Conservation (phyloP, 768 basidiomycete genomes). For the Chalciporus pseudorubinellus region DNA sequence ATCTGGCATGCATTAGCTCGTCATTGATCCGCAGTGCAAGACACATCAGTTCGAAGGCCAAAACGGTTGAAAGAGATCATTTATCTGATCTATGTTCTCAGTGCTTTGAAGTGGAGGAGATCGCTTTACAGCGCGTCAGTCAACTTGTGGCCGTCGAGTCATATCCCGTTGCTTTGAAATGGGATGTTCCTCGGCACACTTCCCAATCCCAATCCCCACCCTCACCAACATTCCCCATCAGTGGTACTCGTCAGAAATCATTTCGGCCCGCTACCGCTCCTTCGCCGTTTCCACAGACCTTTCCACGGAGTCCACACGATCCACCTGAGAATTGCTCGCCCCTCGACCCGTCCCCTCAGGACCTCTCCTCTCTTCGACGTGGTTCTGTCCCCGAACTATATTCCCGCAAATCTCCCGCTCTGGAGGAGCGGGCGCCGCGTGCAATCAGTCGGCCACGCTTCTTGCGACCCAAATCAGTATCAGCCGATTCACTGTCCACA, state of each 20-base stretch:
- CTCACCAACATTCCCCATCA: constrained; percentile 22
- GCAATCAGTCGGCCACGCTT: constrained; percentile 22
- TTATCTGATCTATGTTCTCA: constrained; percentile 56
- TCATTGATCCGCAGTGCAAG: constrained; percentile 66
- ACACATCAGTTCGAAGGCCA: constrained; percentile 38
- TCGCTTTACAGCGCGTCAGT: constrained; percentile 64
- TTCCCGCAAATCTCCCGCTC: constrained; percentile 7
- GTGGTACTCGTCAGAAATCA: constrained; percentile 21
- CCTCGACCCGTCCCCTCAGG: constrained; percentile 3
- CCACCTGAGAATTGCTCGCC: not conserved
- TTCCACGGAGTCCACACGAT: not conserved
- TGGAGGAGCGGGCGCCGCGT: constrained; percentile 20
- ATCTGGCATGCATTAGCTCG: constrained; percentile 73
- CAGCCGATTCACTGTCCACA: constrained; percentile 53
- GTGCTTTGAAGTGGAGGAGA: constrained; percentile 71
- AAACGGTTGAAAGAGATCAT: constrained; percentile 32
- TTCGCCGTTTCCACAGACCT: constrained; percentile 31
- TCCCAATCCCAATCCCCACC: constrained; percentile 10
- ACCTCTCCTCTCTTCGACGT: constrained; percentile 20
- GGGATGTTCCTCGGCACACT: constrained; percentile 14
- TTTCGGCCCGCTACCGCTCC: constrained; percentile 51
- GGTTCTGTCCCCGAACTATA: constrained; percentile 28
- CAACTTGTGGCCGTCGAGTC: constrained; percentile 41
- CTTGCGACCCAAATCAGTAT: constrained; percentile 50
- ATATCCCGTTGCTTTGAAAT: constrained; percentile 9